Evolutionary conservation across 306 rosid species (phyloP).

Genomic region (Begonia peltatifolia): DNA sequence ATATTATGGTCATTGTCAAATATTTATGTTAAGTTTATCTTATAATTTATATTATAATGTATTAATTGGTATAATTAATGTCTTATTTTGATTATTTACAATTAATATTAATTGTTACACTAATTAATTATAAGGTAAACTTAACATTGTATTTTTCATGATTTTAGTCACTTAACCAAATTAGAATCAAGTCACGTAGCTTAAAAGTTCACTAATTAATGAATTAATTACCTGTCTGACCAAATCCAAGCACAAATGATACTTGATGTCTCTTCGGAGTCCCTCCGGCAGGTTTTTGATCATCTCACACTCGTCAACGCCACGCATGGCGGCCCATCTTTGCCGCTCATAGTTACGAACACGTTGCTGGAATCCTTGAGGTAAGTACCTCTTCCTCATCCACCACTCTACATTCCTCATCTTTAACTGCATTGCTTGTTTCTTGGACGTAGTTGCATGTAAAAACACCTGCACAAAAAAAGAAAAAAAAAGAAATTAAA

Average conservation of each 20-base stretch:
- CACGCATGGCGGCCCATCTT: slow-evolving; percentile 85
- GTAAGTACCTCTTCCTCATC: slow-evolving; percentile 81
- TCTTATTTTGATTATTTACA: too few species aligned
- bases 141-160: too few species aligned
- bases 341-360: slow-evolving; percentile 83
- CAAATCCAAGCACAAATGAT: slow-evolving; percentile 81
- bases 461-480: slow-evolving; percentile 48
- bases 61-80: too few species aligned
- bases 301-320: slow-evolving; percentile 78
- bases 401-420: slow-evolving; percentile 97
- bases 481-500: too few species aligned
- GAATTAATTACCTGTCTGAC: slow-evolving; percentile 46
- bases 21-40: too few species aligned
- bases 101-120: too few species aligned
- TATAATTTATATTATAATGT: too few species aligned
- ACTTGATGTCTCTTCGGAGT: slow-evolving; percentile 80
- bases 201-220: not conserved
- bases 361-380: slow-evolving; percentile 54
- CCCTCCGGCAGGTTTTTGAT: slow-evolving; percentile 76
- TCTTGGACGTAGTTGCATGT: slow-evolving; percentile 85
- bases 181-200: not conserved
- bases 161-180: too few species aligned
- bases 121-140: too few species aligned
- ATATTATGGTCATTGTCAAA: not conserved
- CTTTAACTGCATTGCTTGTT: slow-evolving; percentile 76